Conservation (phyloP, 2,329 filamentous ascomycete genomes). For the Uncinocarpus reesii region DNA sequence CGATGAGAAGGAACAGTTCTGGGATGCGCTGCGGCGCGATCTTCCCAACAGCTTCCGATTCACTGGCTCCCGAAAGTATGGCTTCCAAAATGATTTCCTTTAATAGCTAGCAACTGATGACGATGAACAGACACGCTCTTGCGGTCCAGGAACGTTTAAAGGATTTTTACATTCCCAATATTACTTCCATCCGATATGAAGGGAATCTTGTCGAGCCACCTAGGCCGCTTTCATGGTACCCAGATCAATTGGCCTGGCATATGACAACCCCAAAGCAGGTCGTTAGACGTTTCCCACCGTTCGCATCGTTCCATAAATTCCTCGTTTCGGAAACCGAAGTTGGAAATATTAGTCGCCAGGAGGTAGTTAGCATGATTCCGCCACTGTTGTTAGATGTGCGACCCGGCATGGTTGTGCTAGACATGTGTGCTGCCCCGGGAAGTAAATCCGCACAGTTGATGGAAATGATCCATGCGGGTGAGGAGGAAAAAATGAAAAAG, state of each 20-base stretch:
- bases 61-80: constrained; percentile 80
- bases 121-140: constrained; percentile 61
- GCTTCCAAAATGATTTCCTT: neutral
- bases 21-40: constrained; percentile 70
- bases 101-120: constrained; percentile 2
- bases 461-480: constrained; percentile 85
- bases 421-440: constrained; percentile 92
- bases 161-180: constrained; percentile 80
- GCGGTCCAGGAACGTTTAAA: constrained; percentile 81
- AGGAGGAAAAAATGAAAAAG: constrained; percentile 73
- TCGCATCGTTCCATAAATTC: constrained; percentile 94
- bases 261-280: constrained; percentile 98
- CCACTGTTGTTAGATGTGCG: constrained; percentile 83
- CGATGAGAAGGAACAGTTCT: constrained; percentile 70
- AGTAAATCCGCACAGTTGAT: constrained; percentile 94
- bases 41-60: constrained; percentile 97
- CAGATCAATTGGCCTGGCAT: constrained; percentile 87
- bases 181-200: constrained; percentile 74
- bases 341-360: constrained; percentile 93
- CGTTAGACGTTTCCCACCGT: constrained; percentile 83
- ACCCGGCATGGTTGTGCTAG: constrained; percentile 84
- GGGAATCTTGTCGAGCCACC: constrained; percentile 74
- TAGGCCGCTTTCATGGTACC: constrained; percentile 78
- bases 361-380: constrained; percentile 98
- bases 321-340: constrained; percentile 94